These are phyloP conservation scores for Paracoccidioides lutzii DNA, from an alignment of 2,329 filamentous ascomycete species.

Conservation along the genomic window DNA sequence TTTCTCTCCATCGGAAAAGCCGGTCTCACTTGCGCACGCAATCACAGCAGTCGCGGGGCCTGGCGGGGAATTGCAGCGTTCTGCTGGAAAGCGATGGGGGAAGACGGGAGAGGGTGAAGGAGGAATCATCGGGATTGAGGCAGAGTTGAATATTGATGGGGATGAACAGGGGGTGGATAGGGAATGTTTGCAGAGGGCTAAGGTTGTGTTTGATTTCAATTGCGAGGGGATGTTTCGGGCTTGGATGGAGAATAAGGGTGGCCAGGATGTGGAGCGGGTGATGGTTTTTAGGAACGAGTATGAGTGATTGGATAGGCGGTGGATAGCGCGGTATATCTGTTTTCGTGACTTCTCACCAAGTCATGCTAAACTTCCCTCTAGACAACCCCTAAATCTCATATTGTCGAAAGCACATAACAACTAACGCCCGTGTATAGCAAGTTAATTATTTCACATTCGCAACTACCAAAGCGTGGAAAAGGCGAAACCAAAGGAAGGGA, in stretches of 20 bases:
- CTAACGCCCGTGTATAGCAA: no score
- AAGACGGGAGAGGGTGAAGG: conserved; percentile 67
- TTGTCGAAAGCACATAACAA: no score
- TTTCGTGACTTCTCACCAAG: no score
- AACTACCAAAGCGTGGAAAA: no score
- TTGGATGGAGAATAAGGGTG: conserved; percentile 40
- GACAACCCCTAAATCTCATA: no score
- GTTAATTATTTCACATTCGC: no score
- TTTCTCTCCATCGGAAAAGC: conserved; percentile 37
- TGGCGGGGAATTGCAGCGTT: conserved; percentile 58
- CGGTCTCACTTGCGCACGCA: conserved; percentile 41
- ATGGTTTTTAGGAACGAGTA: conserved; percentile 35
- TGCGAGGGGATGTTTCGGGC: conserved; percentile 81
- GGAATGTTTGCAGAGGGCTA: conserved; percentile 20
- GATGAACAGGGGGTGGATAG: conserved; percentile 26
- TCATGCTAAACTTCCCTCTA: no score
- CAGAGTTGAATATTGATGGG: conserved; percentile 39
- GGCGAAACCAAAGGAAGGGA: no score
- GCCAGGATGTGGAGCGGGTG: conserved; percentile 24
- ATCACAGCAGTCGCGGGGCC: conserved; percentile 55
- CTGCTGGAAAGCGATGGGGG: conserved; percentile 60
- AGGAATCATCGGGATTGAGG: conserved; percentile 62
- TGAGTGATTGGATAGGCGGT: conserved; percentile 6
- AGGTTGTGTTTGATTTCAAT: conserved; percentile 66
- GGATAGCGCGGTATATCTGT: neutral